A percentile compares a stretch with the other conserved stretches of the same genome.
phyloP scores from a whole-genome alignment of 164 flowering plant genomes.

The Vitis rotundifolia region DNA sequence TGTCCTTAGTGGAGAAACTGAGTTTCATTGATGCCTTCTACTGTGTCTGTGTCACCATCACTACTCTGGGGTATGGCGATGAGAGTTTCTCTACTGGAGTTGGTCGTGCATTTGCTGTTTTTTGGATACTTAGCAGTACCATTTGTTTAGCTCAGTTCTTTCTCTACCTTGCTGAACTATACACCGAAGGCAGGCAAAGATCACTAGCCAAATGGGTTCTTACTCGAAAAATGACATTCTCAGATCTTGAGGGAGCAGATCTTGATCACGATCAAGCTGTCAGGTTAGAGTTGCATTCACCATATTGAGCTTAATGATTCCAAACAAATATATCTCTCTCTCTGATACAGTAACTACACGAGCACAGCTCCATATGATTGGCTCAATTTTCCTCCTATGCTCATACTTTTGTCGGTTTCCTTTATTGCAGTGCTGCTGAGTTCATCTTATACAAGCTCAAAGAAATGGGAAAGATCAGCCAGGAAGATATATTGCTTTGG shows the following conservation, averaged over 20 bases:
- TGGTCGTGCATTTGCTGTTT: conserved; percentile 76
- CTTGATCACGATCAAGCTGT: conserved; percentile 65
- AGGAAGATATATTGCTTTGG: conserved; percentile 56
- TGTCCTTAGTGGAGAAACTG: conserved; percentile 48
- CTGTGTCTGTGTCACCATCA: conserved; percentile 82
- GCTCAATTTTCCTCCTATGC: not conserved
- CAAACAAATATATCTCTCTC: not conserved
- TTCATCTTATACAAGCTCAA: conserved; percentile 68
- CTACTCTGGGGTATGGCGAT: conserved; percentile 90
- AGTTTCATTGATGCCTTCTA: conserved; percentile 65
- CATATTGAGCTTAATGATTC: not conserved
- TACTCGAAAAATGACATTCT: conserved; percentile 35
- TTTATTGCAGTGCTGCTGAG: conserved; percentile 64
- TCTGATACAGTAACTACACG: too few relatives aligned
- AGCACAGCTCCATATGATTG: not conserved
- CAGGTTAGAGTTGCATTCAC: conserved; percentile 22
- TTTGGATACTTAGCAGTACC: conserved; percentile 79
- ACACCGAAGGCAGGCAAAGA: conserved; percentile 50
- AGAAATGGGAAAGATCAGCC: conserved; percentile 81
- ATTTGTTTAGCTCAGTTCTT: conserved; percentile 70
- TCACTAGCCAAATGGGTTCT: conserved; percentile 67
- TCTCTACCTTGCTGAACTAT: conserved; percentile 68
- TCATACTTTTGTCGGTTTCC: not conserved
- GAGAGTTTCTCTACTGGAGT: conserved; percentile 70
- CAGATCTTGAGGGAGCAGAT: conserved; percentile 86